These are phyloP conservation scores for Chrysoporthe puriensis DNA, from an alignment of 2,329 filamentous ascomycete genomes.

Conservation along the genomic window DNA sequence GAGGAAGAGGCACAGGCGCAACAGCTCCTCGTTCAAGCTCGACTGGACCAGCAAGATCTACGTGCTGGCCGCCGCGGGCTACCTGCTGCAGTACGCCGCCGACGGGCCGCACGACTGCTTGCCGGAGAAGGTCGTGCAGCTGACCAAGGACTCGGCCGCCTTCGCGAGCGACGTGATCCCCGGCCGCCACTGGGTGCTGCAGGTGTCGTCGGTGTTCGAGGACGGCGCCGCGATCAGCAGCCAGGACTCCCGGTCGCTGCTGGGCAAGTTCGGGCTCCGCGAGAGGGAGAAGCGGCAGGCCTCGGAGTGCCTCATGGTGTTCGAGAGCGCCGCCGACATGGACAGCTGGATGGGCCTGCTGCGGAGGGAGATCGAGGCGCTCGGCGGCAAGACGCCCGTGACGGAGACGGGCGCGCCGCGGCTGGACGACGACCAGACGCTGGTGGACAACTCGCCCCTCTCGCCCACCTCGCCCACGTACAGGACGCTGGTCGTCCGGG, in stretches of 20 bases:
- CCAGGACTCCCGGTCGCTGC: constrained; percentile 61
- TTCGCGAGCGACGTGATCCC: constrained; percentile 82
- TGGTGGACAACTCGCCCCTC: not conserved
- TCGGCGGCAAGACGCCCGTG: constrained; percentile 68
- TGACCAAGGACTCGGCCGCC: constrained; percentile 76
- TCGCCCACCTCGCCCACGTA: constrained; percentile 41
- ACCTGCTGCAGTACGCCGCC: constrained; percentile 73
- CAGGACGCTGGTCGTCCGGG: constrained; percentile 51
- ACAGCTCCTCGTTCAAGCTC: constrained; percentile 48
- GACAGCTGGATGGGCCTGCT: constrained; percentile 73
- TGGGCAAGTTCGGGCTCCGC: constrained; percentile 67
- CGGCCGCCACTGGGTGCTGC: constrained; percentile 78
- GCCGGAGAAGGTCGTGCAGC: constrained; percentile 73
- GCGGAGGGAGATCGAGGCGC: constrained; percentile 69
- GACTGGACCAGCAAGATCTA: constrained; percentile 76
- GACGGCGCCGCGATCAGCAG: constrained; percentile 53
- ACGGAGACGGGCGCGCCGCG: constrained; percentile 63
- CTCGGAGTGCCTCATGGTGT: constrained; percentile 71
- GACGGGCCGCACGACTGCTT: constrained; percentile 71
- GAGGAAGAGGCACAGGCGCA: constrained; percentile 54
- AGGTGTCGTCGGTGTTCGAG: constrained; percentile 70
- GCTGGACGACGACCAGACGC: constrained; percentile 42
- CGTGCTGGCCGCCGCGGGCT: constrained; percentile 71
- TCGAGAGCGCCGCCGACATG: constrained; percentile 75
- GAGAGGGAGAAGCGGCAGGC: constrained; percentile 59